phyloP scores from a whole-genome alignment of 1,284 basidiomycete genomes.

The Heimioporus retisporus region DNA sequence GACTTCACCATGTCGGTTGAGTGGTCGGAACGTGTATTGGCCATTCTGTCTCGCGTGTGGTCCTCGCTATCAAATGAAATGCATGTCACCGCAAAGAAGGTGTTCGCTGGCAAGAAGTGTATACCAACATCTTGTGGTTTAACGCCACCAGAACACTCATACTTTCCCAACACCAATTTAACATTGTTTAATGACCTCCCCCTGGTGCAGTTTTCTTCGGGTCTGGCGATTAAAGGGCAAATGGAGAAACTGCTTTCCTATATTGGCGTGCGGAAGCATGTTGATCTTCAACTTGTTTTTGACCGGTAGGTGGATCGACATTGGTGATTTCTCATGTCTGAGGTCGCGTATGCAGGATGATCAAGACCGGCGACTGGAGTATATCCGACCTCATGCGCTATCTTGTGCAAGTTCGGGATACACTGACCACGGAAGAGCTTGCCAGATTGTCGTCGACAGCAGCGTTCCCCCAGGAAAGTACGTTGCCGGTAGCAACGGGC shows the following conservation, averaged over 20 bases:
- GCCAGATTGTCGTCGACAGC: slow-evolving; percentile 82
- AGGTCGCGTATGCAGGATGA: slow-evolving; percentile 64
- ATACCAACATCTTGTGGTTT: slow-evolving; percentile 86
- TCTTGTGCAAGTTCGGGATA: slow-evolving; percentile 87
- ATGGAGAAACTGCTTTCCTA: slow-evolving; percentile 84
- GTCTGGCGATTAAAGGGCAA: slow-evolving; percentile 72
- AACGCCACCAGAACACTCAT: slow-evolving; percentile 81
- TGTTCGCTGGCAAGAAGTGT: slow-evolving; percentile 76
- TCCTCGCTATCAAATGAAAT: slow-evolving; percentile 68
- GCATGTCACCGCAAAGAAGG: slow-evolving; percentile 66
- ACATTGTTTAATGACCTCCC: slow-evolving; percentile 93
- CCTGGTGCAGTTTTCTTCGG: slow-evolving; percentile 82
- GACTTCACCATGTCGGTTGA: slow-evolving; percentile 76
- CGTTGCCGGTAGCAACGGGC: slow-evolving; percentile 29
- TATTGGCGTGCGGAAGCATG: slow-evolving; percentile 92
- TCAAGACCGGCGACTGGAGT: slow-evolving; percentile 88
- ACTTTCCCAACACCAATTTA: slow-evolving; percentile 82
- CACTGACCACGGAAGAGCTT: slow-evolving; percentile 76
- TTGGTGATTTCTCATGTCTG: neutral
- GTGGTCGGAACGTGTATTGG: slow-evolving; percentile 90
- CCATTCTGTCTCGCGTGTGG: slow-evolving; percentile 83
- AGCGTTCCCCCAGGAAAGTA: slow-evolving; percentile 80
- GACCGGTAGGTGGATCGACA: slow-evolving; percentile 62
- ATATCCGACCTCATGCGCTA: slow-evolving; percentile 87
- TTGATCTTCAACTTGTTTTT: slow-evolving; percentile 92